Conservation (phyloP, 129 eudicot species). For the Glebionis coronaria region DNA sequence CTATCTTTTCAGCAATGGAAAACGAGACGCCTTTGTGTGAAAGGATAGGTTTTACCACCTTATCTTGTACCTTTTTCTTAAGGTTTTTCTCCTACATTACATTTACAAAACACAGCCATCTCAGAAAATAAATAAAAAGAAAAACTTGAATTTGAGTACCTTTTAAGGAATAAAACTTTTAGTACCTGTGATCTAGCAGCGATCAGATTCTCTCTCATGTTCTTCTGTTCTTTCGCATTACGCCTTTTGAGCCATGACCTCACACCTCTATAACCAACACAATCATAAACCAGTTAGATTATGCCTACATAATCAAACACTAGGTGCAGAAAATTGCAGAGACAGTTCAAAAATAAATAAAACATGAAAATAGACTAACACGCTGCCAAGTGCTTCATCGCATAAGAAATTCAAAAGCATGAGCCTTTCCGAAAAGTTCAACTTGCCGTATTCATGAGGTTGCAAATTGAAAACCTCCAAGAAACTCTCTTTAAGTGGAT, state of each 20-base stretch:
- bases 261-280: slow-evolving; percentile 31
- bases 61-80: slow-evolving; percentile 45
- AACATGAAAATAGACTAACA: slow-evolving; percentile 27
- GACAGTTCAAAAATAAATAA: background rate
- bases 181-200: slow-evolving; percentile 52
- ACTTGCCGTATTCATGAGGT: slow-evolving; percentile 27
- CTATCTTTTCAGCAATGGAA: slow-evolving; percentile 40
- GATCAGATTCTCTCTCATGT: slow-evolving; percentile 33
- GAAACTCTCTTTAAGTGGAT: slow-evolving; percentile 29
- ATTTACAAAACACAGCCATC: too few relatives aligned
- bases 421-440: slow-evolving; percentile 36
- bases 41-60: slow-evolving; percentile 39
- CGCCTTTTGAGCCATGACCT: slow-evolving; percentile 52
- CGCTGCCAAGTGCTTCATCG: slow-evolving; percentile 48
- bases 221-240: slow-evolving; percentile 41
- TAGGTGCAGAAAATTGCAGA: too few relatives aligned
- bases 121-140: background rate
- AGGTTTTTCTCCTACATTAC: slow-evolving; percentile 43
- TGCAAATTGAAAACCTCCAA: slow-evolving; percentile 30
- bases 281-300: slow-evolving; percentile 3
- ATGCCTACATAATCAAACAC: background rate
- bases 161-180: background rate
- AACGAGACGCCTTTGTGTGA: slow-evolving; percentile 39
- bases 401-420: slow-evolving; percentile 45
- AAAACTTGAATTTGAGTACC: background rate